These are phyloP conservation scores for Byssochlamys sp. DNA, from an alignment of 2,329 filamentous ascomycete genomes.

Conservation along the genomic window DNA sequence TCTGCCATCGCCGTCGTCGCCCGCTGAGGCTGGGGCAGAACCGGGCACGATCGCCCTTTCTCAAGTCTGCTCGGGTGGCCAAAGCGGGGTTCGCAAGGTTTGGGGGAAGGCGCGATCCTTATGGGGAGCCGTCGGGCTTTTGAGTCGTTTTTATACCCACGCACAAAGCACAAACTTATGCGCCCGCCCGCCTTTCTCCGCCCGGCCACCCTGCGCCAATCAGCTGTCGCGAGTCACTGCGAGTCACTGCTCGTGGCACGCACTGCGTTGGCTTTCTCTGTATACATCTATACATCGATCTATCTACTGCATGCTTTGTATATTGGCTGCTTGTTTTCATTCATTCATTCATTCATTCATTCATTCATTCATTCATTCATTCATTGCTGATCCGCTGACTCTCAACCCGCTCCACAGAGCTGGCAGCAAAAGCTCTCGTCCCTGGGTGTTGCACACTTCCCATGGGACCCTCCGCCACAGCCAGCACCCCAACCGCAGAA, in stretches of 20 bases:
- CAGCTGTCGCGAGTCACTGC: background rate
- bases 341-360: too few relatives aligned
- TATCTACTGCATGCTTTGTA: background rate
- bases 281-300: background rate
- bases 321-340: conserved; percentile 2
- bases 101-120: conserved; percentile 25
- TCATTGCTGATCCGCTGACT: conserved; percentile 3
- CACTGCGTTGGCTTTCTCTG: conserved; percentile 1
- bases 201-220: conserved; percentile 10
- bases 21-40: background rate
- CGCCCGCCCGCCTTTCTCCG: conserved; percentile 10
- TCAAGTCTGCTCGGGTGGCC: conserved; percentile 6
- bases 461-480: conserved; percentile 84
- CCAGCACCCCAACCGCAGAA: conserved; percentile 38
- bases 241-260: background rate
- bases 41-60: background rate
- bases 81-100: conserved; percentile 17
- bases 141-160: conserved; percentile 33
- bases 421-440: conserved; percentile 88
- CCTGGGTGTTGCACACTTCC: conserved; percentile 76
- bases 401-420: conserved; percentile 46
- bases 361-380: background rate
- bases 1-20: background rate
- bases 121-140: conserved; percentile 25
- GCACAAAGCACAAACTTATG: conserved; percentile 2